phyloP scores from a whole-genome alignment of 768 basidiomycete species.

The Suillus luteus region DNA sequence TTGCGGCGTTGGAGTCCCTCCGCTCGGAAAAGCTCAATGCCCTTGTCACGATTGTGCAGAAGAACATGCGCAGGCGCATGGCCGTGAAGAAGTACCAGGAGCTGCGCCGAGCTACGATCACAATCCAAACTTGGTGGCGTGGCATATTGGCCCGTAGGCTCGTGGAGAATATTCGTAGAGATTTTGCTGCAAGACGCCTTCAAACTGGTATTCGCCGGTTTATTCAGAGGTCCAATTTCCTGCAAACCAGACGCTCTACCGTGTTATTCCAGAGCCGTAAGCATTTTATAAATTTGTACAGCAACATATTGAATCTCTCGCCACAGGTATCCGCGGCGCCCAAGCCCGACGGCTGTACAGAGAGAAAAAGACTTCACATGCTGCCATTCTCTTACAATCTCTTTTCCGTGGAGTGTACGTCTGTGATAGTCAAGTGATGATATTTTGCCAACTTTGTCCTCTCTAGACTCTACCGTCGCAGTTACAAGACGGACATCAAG shows the following conservation, averaged over 20 bases:
- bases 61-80: conserved; percentile 90
- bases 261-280: conserved; percentile 82
- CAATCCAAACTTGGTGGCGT: conserved; percentile 94
- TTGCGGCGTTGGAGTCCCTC: conserved; percentile 90
- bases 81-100: conserved; percentile 78
- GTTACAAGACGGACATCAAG: conserved; percentile 59
- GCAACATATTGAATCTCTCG: conserved; percentile 11
- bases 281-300: conserved; percentile 36
- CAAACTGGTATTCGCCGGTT: conserved; percentile 75
- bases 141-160: conserved; percentile 76
- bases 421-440: conserved; percentile 6
- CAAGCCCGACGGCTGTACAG: conserved; percentile 64
- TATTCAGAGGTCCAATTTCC: conserved; percentile 71
- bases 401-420: conserved; percentile 88
- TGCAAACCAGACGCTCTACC: conserved; percentile 60
- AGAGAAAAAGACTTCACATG: conserved; percentile 56
- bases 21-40: conserved; percentile 86
- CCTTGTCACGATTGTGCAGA: conserved; percentile 94
- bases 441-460: conserved; percentile 14
- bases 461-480: conserved; percentile 54
- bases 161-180: conserved; percentile 68
- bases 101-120: conserved; percentile 73
- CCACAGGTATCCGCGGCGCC: conserved; percentile 70
- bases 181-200: conserved; percentile 73
- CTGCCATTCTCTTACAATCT: conserved; percentile 76